Percentiles rank a stretch among this genome's conserved stretches.
Conservation (phyloP, 257 asterid species). For the Solanum pimpinellifolium region DNA sequence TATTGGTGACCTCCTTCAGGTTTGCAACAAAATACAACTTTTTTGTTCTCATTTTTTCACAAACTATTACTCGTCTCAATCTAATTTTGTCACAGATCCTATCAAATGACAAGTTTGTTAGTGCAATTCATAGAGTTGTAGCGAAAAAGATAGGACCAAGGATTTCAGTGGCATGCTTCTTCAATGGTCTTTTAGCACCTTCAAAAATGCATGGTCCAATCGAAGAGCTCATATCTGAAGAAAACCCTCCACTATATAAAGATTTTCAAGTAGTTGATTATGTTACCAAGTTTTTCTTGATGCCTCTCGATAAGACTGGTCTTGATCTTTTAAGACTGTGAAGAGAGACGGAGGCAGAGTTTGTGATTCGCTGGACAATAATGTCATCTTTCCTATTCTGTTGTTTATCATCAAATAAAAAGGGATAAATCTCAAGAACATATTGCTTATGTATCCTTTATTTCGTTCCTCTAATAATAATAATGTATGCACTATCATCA, state of each 20-base stretch:
- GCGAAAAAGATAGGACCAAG: constrained; percentile 47
- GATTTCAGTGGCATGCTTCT: constrained; percentile 55
- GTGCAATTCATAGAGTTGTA: constrained; percentile 52
- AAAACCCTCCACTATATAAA: too few relatives aligned
- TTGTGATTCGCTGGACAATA: not conserved
- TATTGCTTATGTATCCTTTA: too few relatives aligned
- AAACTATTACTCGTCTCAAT: not conserved
- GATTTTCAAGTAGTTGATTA: too few relatives aligned
- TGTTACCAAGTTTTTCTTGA: too few relatives aligned
- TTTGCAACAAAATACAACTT: not conserved
- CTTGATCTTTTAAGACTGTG: constrained; percentile 29
- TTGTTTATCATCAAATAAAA: not conserved
- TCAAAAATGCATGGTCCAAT: constrained; percentile 21
- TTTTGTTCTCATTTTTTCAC: not conserved
- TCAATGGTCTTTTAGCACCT: constrained; percentile 14
- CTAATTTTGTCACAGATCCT: constrained; percentile 18
- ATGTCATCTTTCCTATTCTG: not conserved
- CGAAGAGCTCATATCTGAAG: too few relatives aligned
- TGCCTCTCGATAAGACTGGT: too few relatives aligned
- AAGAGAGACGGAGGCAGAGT: too few relatives aligned
- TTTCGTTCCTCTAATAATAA: too few relatives aligned
- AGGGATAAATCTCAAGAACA: too few relatives aligned
- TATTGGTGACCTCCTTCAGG: constrained; percentile 72
- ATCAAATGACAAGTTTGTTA: constrained; percentile 49
- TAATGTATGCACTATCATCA: too few relatives aligned